A percentile compares a stretch with the other conserved stretches of the same genome.
Conservation (phyloP, 805 yeast species). For the Kodamaea neixiangensis region DNA sequence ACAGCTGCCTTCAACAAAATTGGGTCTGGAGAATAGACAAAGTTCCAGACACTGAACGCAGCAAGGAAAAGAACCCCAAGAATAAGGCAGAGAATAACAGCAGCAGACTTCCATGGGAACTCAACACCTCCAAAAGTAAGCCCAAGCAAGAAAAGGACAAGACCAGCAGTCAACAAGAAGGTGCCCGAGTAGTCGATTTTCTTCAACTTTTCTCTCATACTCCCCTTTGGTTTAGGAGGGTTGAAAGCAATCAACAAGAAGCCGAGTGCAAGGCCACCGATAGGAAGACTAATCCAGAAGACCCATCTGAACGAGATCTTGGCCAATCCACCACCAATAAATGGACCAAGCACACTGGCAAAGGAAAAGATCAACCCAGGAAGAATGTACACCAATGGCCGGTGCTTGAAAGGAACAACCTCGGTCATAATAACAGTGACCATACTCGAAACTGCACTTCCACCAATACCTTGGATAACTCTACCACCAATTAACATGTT, state of each 20-base stretch:
- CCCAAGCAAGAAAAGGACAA: constrained; percentile 21
- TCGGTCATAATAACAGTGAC: constrained; percentile 59
- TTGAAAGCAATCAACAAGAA: constrained; percentile 19
- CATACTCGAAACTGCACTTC: constrained; percentile 62
- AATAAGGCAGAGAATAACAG: constrained; percentile 18
- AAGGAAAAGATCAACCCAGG: constrained; percentile 21
- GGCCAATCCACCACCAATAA: constrained; percentile 27
- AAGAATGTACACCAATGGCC: constrained; percentile 20
- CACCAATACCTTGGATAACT: constrained; percentile 70
- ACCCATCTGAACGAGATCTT: constrained; percentile 28
- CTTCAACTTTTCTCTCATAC: constrained; percentile 15
- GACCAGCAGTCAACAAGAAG: constrained; percentile 17
- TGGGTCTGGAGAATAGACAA: constrained; percentile 17
- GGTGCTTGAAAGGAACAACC: constrained; percentile 42
- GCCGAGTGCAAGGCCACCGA: constrained; percentile 22
- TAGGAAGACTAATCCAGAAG: constrained; percentile 25
- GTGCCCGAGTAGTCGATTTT: constrained; percentile 24
- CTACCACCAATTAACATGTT: constrained; percentile 68
- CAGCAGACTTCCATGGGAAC: constrained; percentile 22
- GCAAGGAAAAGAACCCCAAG: constrained; percentile 18
- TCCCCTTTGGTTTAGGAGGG: constrained; percentile 22
- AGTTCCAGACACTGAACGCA: constrained; percentile 19
- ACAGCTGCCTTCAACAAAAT: constrained; percentile 16
- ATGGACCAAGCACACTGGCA: constrained; percentile 26
- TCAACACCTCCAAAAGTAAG: constrained; percentile 23